Evolutionary conservation across 2,329 filamentous ascomycete species (phyloP).

Genomic region (Sporothrix luriei): DNA sequence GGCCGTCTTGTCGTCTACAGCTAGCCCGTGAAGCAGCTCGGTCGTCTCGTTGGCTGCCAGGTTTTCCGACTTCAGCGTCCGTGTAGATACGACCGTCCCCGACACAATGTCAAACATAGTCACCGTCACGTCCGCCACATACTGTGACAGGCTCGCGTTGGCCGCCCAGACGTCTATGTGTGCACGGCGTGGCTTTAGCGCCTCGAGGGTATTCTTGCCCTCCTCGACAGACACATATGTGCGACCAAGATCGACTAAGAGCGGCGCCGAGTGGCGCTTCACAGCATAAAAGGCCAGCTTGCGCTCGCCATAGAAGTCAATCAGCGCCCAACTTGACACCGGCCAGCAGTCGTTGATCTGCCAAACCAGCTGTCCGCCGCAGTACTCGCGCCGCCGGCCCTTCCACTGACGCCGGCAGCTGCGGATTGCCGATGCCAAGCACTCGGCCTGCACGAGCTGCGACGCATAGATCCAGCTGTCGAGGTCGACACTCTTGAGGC

Average conservation of each 20-base stretch:
- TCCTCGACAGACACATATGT: neutral
- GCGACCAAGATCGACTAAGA: constrained; percentile 70
- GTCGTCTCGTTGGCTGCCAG: constrained; percentile 6
- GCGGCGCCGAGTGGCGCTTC: constrained; percentile 72
- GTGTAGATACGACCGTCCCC: neutral
- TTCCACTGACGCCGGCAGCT: constrained; percentile 75
- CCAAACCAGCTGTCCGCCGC: constrained; percentile 78
- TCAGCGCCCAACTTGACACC: constrained; percentile 76
- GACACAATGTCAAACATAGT: constrained; percentile 2
- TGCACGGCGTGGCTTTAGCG: neutral
- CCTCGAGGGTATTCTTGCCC: neutral
- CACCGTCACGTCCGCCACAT: neutral
- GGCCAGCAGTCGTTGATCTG: constrained; percentile 89
- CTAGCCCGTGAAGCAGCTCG: neutral
- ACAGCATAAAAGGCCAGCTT: constrained; percentile 80
- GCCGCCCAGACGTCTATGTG: constrained; percentile 9
- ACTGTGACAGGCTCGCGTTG: constrained; percentile 14
- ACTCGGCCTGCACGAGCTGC: constrained; percentile 70
- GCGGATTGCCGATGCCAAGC: constrained; percentile 64
- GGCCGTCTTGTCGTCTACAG: constrained; percentile 29
- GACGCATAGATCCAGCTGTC: constrained; percentile 72
- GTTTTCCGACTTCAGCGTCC: neutral
- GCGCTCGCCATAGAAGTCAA: constrained; percentile 75
- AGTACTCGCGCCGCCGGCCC: constrained; percentile 69
- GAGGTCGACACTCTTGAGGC: constrained; percentile 61